These are phyloP conservation scores for Sugiyamaella boreocaroliniensis DNA, from an alignment of 805 yeast genomes.

Conservation along the genomic window DNA sequence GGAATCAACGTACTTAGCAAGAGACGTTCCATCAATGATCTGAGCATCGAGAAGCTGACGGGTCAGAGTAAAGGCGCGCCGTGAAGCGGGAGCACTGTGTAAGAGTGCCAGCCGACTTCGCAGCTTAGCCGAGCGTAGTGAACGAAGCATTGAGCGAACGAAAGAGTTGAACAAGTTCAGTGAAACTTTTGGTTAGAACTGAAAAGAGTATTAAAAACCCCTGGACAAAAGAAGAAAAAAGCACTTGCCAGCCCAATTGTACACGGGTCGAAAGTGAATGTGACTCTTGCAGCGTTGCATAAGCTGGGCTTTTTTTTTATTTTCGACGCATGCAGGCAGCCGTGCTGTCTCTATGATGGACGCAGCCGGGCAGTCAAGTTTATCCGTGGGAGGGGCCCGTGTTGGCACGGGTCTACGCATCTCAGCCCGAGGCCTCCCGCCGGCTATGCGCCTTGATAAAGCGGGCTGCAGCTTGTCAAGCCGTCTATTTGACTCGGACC, in stretches of 20 bases:
- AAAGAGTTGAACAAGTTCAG: no score
- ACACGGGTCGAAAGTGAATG: not conserved
- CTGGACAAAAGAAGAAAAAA: not conserved
- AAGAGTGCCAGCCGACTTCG: not conserved
- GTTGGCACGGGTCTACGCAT: no score
- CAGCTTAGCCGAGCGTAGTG: not conserved
- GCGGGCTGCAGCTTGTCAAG: no score
- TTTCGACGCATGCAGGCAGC: not conserved
- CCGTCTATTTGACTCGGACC: no score
- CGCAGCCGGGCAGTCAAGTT: not conserved
- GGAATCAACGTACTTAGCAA: conserved; percentile 31
- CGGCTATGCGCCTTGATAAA: no score
- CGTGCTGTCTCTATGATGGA: no score
- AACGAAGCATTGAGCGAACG: not conserved
- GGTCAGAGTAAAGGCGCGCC: not conserved
- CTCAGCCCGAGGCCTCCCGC: no score
- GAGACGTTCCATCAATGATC: conserved; percentile 48
- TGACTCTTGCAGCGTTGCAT: not conserved
- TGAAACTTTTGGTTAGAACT: no score
- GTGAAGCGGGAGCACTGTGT: not conserved
- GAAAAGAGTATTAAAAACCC: not conserved
- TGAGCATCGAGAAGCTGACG: conserved; percentile 23
- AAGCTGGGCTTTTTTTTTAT: not conserved
- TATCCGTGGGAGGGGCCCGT: not conserved
- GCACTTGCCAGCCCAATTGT: not conserved